Evolutionary conservation across 1,139 yeast genomes (phyloP), one percentile per base, ranked within the genome.

Genomic region (Sugiyamaella japonica): DNA sequence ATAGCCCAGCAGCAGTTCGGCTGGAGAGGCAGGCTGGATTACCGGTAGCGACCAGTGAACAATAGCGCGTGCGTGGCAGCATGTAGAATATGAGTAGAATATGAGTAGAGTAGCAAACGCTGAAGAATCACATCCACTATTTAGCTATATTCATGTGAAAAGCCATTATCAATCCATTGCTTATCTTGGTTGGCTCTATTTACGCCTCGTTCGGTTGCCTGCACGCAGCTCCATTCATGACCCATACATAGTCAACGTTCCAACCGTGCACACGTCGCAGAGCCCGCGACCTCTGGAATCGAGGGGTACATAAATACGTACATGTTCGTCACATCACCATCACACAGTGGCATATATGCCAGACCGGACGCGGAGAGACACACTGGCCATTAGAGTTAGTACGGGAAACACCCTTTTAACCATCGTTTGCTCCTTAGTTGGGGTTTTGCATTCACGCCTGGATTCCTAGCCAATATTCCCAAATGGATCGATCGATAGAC

Each of bases 271-370:
- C 34, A 29, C 34, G 34, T 29, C 34, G 10, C 34, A 9, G 34
- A 12, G n/a, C 13, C 38, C 13, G 38, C 38, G 13, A 36, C 39
- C 17, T 13, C 8, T 16, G 48, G 48, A 44, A 44, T 44, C 48
- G 48, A 44, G 48, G 48, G 13, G 48, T 44, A 25, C 48, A 44
- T 31, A 31, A 16, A 44, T 29, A 29, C 23, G 29, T 12, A 44
- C 48, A 28, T 42, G 10, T 29, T 29, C 34, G n/a, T 29, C 34
- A 29, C 34, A 12, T 29, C 34, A 29, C 7, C 34, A 29, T 29
- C 34, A 29, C 34, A 20, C n/a, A 29, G 28, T 28, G 16, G 17
- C 38, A 12, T 20, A 20, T 20, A 20, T 20, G 25, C 25, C 25
- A 20, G 25, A 3, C 34, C 3, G 34, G n/a, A 36, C 39, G 39